Conservation (phyloP, 139 green algal genomes). For the Chlamydomonas sphaeroides region DNA sequence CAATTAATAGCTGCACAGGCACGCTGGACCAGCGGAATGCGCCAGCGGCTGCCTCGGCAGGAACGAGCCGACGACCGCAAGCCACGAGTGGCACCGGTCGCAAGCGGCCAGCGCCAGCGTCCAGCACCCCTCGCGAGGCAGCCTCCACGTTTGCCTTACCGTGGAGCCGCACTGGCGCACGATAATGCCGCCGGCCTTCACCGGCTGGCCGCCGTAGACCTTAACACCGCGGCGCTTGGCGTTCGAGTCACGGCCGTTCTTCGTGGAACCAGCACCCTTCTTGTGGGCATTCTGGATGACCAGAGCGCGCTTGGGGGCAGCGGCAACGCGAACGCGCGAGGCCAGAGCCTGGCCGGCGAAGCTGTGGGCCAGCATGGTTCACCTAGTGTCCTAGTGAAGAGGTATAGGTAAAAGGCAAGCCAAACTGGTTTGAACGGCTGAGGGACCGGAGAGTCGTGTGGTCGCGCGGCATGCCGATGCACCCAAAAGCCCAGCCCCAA, state of each 20-base stretch:
- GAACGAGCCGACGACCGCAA: not conserved
- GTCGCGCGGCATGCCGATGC: too few relatives aligned
- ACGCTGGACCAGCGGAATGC: too few relatives aligned
- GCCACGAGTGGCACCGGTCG: not conserved
- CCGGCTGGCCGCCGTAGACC: slow-evolving; percentile 93
- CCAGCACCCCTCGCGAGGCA: too few relatives aligned
- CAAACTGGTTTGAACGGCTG: too few relatives aligned
- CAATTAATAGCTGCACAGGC: too few relatives aligned
- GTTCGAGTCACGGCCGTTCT: slow-evolving; percentile 97
- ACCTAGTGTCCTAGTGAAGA: not conserved
- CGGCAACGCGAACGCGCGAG: slow-evolving; percentile 20
- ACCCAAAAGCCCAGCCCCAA: too few relatives aligned
- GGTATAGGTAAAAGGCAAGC: too few relatives aligned
- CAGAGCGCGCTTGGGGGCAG: slow-evolving; percentile 36
- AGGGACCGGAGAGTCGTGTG: too few relatives aligned
- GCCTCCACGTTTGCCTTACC: slow-evolving; percentile 55
- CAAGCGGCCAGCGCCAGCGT: too few relatives aligned
- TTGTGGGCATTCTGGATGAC: slow-evolving; percentile 68
- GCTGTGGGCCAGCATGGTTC: slow-evolving; percentile 30
- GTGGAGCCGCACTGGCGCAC: slow-evolving; percentile 91
- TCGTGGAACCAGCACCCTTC: slow-evolving; percentile 90
- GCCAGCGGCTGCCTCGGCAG: too few relatives aligned
- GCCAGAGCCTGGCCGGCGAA: slow-evolving; percentile 30
- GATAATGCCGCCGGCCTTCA: slow-evolving; percentile 96
- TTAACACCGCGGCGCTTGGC: slow-evolving; percentile 93